Percentiles rank a stretch among this genome's conserved stretches.
Conservation (phyloP, 805 yeast genomes). For the Saccharomycopsis sp. region DNA sequence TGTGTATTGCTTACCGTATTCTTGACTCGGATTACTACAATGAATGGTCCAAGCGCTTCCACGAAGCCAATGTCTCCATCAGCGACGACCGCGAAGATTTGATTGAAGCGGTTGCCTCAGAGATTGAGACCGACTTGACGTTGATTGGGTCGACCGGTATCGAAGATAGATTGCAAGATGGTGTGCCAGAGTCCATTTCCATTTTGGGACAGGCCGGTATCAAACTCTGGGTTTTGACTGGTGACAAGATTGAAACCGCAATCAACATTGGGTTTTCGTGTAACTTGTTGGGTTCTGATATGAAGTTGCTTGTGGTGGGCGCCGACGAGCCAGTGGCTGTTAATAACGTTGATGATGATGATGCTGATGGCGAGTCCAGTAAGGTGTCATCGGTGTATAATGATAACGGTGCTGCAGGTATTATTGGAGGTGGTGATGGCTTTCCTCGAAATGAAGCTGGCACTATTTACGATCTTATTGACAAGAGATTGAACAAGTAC, state of each 20-base stretch:
- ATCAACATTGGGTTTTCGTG: slow-evolving; percentile 77
- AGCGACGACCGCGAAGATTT: slow-evolving; percentile 49
- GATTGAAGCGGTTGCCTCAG: slow-evolving; percentile 46
- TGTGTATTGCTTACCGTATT: slow-evolving; percentile 55
- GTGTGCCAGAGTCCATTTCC: slow-evolving; percentile 68
- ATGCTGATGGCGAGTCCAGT: not conserved
- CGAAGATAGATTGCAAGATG: slow-evolving; percentile 70
- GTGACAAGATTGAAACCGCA: slow-evolving; percentile 78
- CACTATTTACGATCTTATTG: slow-evolving; percentile 15
- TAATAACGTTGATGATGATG: slow-evolving; percentile 22
- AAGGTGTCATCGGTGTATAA: not conserved
- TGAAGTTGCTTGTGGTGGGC: slow-evolving; percentile 59
- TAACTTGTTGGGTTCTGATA: slow-evolving; percentile 54
- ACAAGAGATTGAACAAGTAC: slow-evolving; percentile 34
- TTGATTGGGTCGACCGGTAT: slow-evolving; percentile 76
- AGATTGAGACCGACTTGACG: slow-evolving; percentile 47
- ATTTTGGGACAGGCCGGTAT: slow-evolving; percentile 62
- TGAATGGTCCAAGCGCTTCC: slow-evolving; percentile 48
- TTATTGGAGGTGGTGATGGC: not conserved
- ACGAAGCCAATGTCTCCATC: slow-evolving; percentile 47
- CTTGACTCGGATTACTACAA: slow-evolving; percentile 37
- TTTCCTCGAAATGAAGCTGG: no score
- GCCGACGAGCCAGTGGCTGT: no score
- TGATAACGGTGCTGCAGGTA: not conserved
- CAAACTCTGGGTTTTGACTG: slow-evolving; percentile 76